These are phyloP conservation scores for Kwoniella sp. DNA, from an alignment of 768 basidiomycete species.

Conservation along the genomic window DNA sequence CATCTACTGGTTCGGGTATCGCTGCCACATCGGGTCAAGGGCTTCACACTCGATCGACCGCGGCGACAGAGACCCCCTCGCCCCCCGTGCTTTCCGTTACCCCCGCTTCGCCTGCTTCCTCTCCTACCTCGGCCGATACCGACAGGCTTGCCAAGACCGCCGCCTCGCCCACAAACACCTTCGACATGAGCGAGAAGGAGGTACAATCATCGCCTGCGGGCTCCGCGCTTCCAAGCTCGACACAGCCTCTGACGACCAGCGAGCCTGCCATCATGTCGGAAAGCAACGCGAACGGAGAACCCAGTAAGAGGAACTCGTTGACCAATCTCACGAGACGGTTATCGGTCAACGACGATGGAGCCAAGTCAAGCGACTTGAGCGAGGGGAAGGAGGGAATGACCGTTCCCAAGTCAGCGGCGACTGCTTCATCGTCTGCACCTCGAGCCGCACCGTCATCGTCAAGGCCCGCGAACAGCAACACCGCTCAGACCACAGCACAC, in stretches of 20 bases:
- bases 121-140: constrained; percentile 1
- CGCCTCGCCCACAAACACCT: background rate
- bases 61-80: background rate
- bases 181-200: constrained; percentile 17
- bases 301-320: constrained; percentile 9
- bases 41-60: background rate
- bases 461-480: constrained; percentile 8
- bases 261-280: too few relatives aligned
- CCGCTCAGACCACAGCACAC: constrained; percentile 18
- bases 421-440: constrained; percentile 3
- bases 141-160: background rate
- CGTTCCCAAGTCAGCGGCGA: background rate
- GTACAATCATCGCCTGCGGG: too few relatives aligned
- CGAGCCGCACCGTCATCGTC: constrained; percentile 7
- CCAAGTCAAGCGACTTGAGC: too few relatives aligned
- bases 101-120: constrained; percentile 6
- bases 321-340: constrained; percentile 13
- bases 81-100: constrained; percentile 10
- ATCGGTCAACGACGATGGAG: constrained; percentile 2
- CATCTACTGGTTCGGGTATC: background rate
- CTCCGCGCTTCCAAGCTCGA: too few relatives aligned
- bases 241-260: too few relatives aligned
- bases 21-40: too few relatives aligned
- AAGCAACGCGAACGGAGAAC: background rate
- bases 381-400: too few relatives aligned